Conservation (phyloP, 106 monocot genomes). For the Agapanthus africanus region DNA sequence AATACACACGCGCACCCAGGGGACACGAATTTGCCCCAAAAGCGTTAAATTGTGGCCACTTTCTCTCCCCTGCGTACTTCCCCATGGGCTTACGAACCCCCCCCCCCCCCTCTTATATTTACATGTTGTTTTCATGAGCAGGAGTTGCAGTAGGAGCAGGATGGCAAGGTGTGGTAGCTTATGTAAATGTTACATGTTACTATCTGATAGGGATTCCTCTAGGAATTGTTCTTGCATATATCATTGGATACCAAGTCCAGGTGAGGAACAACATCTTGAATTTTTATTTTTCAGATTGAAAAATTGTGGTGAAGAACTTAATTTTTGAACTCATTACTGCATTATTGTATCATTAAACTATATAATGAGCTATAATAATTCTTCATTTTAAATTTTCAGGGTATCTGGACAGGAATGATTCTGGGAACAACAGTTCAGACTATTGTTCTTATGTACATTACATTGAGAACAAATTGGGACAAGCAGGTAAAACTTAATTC, state of each 20-base stretch:
- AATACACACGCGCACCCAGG: too few species aligned
- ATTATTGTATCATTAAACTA: too few species aligned
- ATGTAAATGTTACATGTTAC: conserved; percentile 73
- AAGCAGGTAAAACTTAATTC: conserved; percentile 40
- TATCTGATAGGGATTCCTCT: conserved; percentile 83
- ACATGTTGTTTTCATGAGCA: conserved; percentile 9
- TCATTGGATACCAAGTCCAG: conserved; percentile 46
- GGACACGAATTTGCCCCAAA: background rate
- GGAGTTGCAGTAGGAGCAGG: conserved; percentile 88
- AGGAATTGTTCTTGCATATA: conserved; percentile 33
- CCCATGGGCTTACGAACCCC: too few species aligned
- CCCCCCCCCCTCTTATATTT: too few species aligned
- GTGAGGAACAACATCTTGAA: conserved; percentile 28
- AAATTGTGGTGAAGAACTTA: too few species aligned
- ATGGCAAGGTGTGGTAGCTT: conserved; percentile 70
- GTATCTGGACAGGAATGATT: conserved; percentile 90
- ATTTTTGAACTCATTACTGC: too few species aligned
- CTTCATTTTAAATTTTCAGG: conserved; percentile 22
- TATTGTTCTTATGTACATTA: conserved; percentile 51
- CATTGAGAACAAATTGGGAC: conserved; percentile 78
- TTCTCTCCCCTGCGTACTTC: too few species aligned
- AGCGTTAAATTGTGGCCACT: background rate
- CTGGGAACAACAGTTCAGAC: conserved; percentile 71
- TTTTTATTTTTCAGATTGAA: conserved; percentile 6
- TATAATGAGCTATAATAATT: background rate